phyloP scores from a whole-genome alignment of 139 green algal genomes.

The Closterium sp. region DNA sequence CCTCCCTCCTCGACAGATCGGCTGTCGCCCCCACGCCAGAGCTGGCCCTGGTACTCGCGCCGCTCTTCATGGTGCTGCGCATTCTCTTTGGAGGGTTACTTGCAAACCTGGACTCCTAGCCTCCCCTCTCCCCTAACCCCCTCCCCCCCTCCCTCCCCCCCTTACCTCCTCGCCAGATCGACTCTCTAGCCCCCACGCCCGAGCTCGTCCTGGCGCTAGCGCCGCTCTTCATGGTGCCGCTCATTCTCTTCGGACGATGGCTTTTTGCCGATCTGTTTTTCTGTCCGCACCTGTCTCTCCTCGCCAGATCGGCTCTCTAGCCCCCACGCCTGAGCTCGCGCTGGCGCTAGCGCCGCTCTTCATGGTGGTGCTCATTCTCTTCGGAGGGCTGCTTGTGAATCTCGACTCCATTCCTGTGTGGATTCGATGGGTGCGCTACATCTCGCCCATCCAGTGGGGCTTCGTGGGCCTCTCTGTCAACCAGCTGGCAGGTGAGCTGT shows the following conservation, averaged over 20 bases:
- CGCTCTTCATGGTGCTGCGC: too few species aligned
- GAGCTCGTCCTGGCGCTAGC: neutral
- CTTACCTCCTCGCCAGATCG: neutral
- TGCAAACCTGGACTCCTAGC: too few species aligned
- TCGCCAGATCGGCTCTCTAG: conserved; percentile 24
- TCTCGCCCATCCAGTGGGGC: conserved; percentile 51
- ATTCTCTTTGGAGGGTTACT: too few species aligned
- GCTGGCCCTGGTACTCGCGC: too few species aligned
- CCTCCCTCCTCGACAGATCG: too few species aligned
- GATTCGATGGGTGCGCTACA: conserved; percentile 46
- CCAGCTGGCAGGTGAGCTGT: too few species aligned
- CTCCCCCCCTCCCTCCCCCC: too few species aligned
- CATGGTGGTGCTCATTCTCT: conserved; percentile 59
- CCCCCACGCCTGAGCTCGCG: conserved; percentile 46
- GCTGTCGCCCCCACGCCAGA: too few species aligned
- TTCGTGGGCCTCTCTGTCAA: conserved; percentile 2
- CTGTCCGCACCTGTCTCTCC: conserved; percentile 40
- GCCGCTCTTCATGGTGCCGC: neutral
- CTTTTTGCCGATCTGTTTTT: conserved; percentile 63
- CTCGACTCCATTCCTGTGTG: conserved; percentile 54
- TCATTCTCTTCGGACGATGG: conserved; percentile 64
- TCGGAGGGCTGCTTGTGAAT: conserved; percentile 64
- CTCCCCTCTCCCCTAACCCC: too few species aligned
- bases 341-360: conserved; percentile 59
- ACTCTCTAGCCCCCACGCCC: neutral